Evolutionary conservation across 441 rosid genomes (phyloP).

Genomic region (Theobroma grandiflorum): DNA sequence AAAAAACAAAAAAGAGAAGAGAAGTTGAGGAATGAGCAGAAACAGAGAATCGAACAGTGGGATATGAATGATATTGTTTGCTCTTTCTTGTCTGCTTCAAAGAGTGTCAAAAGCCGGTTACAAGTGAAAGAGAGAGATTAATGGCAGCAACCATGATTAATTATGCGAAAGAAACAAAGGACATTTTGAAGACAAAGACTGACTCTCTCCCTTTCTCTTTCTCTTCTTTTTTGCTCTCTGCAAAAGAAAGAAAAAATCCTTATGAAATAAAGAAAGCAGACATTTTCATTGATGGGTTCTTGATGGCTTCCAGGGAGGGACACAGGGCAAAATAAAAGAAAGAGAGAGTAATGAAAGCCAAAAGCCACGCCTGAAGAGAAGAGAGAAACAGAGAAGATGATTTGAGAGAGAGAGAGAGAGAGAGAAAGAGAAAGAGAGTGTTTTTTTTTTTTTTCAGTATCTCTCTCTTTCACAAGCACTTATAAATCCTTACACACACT

Average conservation of each 20-base stretch:
- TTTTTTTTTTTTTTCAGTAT: not conserved
- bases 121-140: constrained; percentile 17
- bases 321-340: constrained; percentile 29
- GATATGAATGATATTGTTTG: constrained; percentile 39
- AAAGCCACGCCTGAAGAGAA: constrained; percentile 60
- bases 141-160: constrained; percentile 43
- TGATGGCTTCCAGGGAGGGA: constrained; percentile 36
- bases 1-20: not conserved
- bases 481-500: constrained; percentile 36
- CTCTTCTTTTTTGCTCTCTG: constrained; percentile 24
- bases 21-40: not conserved
- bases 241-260: constrained; percentile 25
- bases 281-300: constrained; percentile 44
- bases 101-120: constrained; percentile 24
- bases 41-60: constrained; percentile 39
- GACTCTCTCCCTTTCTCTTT: not conserved
- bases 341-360: constrained; percentile 55
- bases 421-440: constrained; percentile 29
- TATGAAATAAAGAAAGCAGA: constrained; percentile 24
- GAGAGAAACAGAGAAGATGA: constrained; percentile 31
- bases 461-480: constrained; percentile 29
- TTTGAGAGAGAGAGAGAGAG: constrained; percentile 30
- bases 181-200: constrained; percentile 33
- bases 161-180: constrained; percentile 29
- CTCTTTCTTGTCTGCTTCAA: constrained; percentile 43